These are phyloP conservation scores for Cystoderma amianthinum DNA, from an alignment of 768 basidiomycete genomes.

Conservation along the genomic window DNA sequence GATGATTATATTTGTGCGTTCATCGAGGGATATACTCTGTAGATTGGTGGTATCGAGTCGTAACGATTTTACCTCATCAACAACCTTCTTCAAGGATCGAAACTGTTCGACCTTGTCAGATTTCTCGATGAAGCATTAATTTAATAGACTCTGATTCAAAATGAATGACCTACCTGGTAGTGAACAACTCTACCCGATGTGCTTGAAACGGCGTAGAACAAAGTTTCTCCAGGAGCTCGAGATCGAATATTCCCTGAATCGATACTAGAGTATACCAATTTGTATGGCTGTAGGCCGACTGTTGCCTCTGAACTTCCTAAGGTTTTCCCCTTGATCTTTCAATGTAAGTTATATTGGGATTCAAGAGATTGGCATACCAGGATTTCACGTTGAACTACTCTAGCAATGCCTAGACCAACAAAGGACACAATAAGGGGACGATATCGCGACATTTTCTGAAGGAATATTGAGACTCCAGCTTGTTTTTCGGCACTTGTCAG, in stretches of 20 bases:
- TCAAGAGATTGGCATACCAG: constrained; percentile 7
- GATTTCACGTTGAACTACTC: constrained; percentile 22
- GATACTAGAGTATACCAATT: constrained; percentile 30
- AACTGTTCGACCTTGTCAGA: constrained; percentile 38
- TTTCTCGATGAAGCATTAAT: constrained; percentile 23
- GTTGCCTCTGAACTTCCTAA: constrained; percentile 10
- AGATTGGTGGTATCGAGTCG: constrained; percentile 9
- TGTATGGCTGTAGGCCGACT: constrained; percentile 47
- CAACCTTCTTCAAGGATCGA: constrained; percentile 18
- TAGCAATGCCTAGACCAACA: constrained; percentile 64
- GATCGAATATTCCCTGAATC: constrained; percentile 4
- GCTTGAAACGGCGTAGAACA: constrained; percentile 72
- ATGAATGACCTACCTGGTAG: constrained; percentile 49
- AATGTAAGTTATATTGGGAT: not conserved
- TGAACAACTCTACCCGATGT: constrained; percentile 69
- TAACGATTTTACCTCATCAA: constrained; percentile 18
- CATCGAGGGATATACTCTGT: too few species aligned
- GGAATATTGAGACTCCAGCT: constrained; percentile 46
- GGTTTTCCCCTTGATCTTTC: constrained; percentile 2
- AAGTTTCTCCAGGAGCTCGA: constrained; percentile 34
- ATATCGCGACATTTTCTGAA: constrained; percentile 49
- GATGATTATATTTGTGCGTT: too few species aligned
- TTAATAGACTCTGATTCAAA: not conserved
- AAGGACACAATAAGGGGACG: constrained; percentile 70
- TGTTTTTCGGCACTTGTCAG: too few species aligned